Conservation (phyloP, 2,329 filamentous ascomycete species). For the Colletotrichum theobromicola region DNA sequence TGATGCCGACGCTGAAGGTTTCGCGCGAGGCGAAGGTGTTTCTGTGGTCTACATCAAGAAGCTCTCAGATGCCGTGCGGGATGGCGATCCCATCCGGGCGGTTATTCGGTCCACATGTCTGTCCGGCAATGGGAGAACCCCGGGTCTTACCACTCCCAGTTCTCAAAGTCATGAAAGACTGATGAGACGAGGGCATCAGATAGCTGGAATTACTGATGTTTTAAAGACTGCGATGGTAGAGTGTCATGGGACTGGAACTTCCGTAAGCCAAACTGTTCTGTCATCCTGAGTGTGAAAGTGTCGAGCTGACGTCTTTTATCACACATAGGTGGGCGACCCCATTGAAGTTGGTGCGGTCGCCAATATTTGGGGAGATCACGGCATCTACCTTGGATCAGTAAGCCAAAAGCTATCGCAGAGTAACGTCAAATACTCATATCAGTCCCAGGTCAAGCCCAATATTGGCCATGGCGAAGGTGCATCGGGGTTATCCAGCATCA, state of each 20-base stretch:
- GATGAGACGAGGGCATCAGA: constrained; percentile 41
- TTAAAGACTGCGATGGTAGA: constrained; percentile 38
- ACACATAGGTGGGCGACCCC: constrained; percentile 51
- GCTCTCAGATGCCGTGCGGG: constrained; percentile 49
- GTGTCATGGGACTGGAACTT: constrained; percentile 45
- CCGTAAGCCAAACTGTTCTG: constrained; percentile 35
- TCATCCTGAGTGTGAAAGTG: neutral
- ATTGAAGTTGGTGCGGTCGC: constrained; percentile 39
- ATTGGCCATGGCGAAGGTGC: constrained; percentile 51
- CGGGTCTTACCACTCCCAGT: constrained; percentile 45
- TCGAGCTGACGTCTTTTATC: neutral
- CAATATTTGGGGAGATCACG: constrained; percentile 29
- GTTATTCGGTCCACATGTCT: constrained; percentile 40
- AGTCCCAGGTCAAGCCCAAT: constrained; percentile 37
- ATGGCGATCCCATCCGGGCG: constrained; percentile 47
- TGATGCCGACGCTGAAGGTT: constrained; percentile 52
- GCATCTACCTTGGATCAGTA: constrained; percentile 31
- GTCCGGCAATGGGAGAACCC: constrained; percentile 47
- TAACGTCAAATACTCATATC: neutral
- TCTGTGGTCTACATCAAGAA: constrained; percentile 50
- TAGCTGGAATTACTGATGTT: constrained; percentile 29
- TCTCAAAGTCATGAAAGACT: constrained; percentile 33
- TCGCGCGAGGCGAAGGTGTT: constrained; percentile 54
- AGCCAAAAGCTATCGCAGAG: accelerated
- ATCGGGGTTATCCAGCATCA: constrained; percentile 43